Base-by-base conservation (phyloP, 495 filamentous ascomycete genomes). In the Hypoxylon fragiforme region DNA sequence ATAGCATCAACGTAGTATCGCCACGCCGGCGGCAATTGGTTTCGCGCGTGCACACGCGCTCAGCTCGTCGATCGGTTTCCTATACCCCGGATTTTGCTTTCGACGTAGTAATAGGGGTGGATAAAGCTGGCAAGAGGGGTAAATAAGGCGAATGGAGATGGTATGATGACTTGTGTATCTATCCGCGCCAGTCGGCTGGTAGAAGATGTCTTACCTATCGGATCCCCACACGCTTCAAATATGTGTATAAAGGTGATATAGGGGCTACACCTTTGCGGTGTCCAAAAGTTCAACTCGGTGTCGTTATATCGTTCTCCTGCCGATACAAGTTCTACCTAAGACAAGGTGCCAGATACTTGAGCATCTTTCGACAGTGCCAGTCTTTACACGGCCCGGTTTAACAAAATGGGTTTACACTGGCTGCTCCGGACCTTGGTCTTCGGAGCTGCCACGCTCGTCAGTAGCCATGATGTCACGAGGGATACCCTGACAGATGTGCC, bases 111-210 rank as follows among this genome's bases (percentile, higher is more conserved):
- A 14, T 21, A 41, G 38, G 19, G 31, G 31, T 34, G 38, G 19
- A 13, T n/a, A n/a, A n/a, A n/a, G n/a, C 9, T 41, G 38, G 11
- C 20, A 21, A 41, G 38, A 41, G 38, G 38, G 38, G 38, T 41
- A n/a, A 13, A 13, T 3, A 18, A 22, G 19, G 26, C 9, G 6
- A 15, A 20, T 40, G 37, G 37, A 15, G 18, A 40, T n/a, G n/a
- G 20, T 38, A n/a, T n/a, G n/a, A n/a, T n/a, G n/a, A n/a, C n/a
- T n/a, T n/a, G n/a, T n/a, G n/a, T 44, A 46, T 49, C 54, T n/a
- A 41, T 46, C 34, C 48, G 41, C 48, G 53, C 44, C 46, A 62
- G 51, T 51, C 52, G 37, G 44, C 32, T 28, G 39, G 4, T 9
- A 28, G 24, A 28, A 28, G 24, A 28, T 9, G 4, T 9, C 24